phyloP scores from a whole-genome alignment of 2,329 filamentous ascomycete species.

The Fusarium sp. region DNA sequence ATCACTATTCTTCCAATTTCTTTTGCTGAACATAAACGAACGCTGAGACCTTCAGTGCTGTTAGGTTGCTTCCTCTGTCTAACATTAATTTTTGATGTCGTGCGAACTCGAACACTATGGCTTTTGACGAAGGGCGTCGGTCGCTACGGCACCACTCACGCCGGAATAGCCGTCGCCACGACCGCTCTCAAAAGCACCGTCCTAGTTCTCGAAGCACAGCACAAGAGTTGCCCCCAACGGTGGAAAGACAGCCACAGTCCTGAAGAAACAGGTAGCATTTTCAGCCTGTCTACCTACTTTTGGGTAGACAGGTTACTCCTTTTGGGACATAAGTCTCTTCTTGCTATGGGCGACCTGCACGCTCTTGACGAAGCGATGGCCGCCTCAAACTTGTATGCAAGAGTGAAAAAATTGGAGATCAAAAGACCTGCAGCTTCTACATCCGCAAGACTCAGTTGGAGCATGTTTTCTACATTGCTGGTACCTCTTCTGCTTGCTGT shows the following conservation, averaged over 20 bases:
- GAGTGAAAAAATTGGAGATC: not conserved
- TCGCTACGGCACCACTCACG: not conserved
- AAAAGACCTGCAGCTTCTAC: not conserved
- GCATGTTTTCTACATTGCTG: not conserved
- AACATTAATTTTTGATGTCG: slow-evolving; percentile 9
- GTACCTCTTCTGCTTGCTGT: slow-evolving; percentile 50
- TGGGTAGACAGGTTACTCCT: slow-evolving; percentile 51
- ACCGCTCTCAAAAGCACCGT: slow-evolving; percentile 1
- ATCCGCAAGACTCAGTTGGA: not conserved
- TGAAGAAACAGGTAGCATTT: slow-evolving; percentile 49
- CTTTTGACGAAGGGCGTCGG: not conserved
- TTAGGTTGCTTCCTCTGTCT: slow-evolving; percentile 1
- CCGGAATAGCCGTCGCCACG: not conserved
- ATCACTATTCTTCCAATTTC: not conserved
- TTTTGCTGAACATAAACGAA: slow-evolving; percentile 6
- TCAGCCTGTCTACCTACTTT: slow-evolving; percentile 46
- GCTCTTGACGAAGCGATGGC: slow-evolving; percentile 6
- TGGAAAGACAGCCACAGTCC: slow-evolving; percentile 33
- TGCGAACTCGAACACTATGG: slow-evolving; percentile 6
- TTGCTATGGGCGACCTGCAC: slow-evolving; percentile 6
- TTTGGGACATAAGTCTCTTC: not conserved
- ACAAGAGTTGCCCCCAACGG: not conserved
- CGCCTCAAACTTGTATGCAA: not conserved
- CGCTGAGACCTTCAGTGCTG: slow-evolving; percentile 4
- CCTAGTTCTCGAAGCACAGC: slow-evolving; percentile 8